phyloP scores from a whole-genome alignment of 371 early-diverging fungal genomes.

The Amoeboradix gromovi region DNA sequence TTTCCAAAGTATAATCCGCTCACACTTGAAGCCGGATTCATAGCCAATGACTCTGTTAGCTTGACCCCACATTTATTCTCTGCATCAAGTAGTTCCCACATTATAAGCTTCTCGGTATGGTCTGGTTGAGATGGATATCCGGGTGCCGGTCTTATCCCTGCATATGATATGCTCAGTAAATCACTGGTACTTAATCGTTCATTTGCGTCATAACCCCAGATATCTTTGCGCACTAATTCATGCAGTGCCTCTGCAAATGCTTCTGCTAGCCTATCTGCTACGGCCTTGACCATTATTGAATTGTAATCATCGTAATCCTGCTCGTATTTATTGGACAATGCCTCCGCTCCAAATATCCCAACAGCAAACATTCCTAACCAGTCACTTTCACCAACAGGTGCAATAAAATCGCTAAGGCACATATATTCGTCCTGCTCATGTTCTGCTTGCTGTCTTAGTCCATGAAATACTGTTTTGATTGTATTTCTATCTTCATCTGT shows the following conservation, averaged over 20 bases:
- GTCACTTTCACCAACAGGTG: conserved; percentile 42
- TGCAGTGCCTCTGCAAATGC: conserved; percentile 64
- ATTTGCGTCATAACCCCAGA: conserved; percentile 55
- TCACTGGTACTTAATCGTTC: conserved; percentile 42
- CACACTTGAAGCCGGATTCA: conserved; percentile 64
- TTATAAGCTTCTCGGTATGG: conserved; percentile 59
- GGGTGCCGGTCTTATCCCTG: conserved; percentile 72
- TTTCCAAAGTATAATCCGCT: conserved; percentile 44
- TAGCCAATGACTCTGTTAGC: conserved; percentile 59
- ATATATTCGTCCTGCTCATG: conserved; percentile 24
- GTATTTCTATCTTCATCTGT: conserved; percentile 29
- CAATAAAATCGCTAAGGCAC: conserved; percentile 61
- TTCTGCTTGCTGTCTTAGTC: conserved; percentile 34
- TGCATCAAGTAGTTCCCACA: conserved; percentile 54
- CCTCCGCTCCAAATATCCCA: conserved; percentile 61
- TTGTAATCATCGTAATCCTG: conserved; percentile 50
- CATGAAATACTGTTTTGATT: conserved; percentile 36
- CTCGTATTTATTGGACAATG: conserved; percentile 34
- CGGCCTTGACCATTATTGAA: conserved; percentile 63
- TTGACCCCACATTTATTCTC: conserved; percentile 40
- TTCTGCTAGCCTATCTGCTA: conserved; percentile 71
- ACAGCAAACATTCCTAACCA: conserved; percentile 67
- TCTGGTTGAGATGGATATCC: conserved; percentile 57
- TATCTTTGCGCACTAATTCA: conserved; percentile 41
- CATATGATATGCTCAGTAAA: conserved; percentile 54